A percentile compares a stretch with the other conserved stretches of the same genome.
Evolutionary conservation across 1,139 yeast species (phyloP).

Genomic region (Taphrina communis): DNA sequence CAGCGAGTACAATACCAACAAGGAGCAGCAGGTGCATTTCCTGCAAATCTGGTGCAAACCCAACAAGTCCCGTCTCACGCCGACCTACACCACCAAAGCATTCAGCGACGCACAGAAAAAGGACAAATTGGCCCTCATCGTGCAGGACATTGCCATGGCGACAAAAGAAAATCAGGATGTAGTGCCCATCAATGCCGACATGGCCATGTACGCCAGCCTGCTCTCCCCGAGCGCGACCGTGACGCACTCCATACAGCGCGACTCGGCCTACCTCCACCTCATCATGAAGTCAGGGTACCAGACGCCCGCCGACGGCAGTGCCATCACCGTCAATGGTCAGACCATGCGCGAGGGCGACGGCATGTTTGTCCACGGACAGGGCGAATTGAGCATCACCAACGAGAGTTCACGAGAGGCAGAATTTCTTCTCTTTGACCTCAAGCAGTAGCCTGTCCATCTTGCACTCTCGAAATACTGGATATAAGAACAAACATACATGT

Average conservation of each 20-base stretch:
- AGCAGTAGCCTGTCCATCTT: background rate
- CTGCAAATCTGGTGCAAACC: conserved; percentile 42
- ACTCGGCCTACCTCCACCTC: conserved; percentile 35
- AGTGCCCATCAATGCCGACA: conserved; percentile 41
- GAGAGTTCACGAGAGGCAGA: conserved; percentile 20
- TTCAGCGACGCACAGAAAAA: conserved; percentile 30
- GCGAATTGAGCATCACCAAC: conserved; percentile 13
- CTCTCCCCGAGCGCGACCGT: conserved; percentile 31
- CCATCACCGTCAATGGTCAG: conserved; percentile 34
- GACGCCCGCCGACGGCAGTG: conserved; percentile 31
- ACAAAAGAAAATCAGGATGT: background rate
- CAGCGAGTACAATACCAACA: conserved; percentile 41
- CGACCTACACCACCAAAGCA: conserved; percentile 36
- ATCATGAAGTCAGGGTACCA: conserved; percentile 39
- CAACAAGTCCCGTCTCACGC: conserved; percentile 20
- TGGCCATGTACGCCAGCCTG: conserved; percentile 36
- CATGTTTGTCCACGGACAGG: conserved; percentile 22
- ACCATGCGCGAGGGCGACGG: conserved; percentile 39
- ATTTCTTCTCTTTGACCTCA: conserved; percentile 33
- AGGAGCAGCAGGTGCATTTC: conserved; percentile 29
- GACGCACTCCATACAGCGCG: conserved; percentile 39
- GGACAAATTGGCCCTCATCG: conserved; percentile 26
- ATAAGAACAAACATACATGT: background rate
- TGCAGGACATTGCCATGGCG: conserved; percentile 5
- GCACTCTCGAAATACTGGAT: no score